phyloP scores from a whole-genome alignment of 805 yeast species.

The Metschnikowia colocasiae region DNA sequence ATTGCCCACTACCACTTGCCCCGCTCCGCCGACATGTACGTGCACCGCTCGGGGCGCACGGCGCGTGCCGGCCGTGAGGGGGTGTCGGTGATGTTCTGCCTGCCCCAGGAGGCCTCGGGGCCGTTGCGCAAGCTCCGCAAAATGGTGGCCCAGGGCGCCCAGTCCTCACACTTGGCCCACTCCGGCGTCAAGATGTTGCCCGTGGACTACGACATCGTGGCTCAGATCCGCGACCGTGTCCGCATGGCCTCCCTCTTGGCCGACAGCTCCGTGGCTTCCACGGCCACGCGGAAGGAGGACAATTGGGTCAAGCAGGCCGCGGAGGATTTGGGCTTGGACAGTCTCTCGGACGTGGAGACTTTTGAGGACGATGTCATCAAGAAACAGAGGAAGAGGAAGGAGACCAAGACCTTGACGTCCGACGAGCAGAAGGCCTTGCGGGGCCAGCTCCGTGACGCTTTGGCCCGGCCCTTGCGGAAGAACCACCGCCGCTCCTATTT shows the following conservation, averaged over 20 bases:
- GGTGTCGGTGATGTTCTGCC: slow-evolving; percentile 89
- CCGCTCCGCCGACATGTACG: slow-evolving; percentile 87
- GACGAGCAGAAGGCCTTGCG: slow-evolving; percentile 46
- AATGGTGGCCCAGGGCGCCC: slow-evolving; percentile 39
- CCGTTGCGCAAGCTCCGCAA: slow-evolving; percentile 74
- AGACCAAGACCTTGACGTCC: slow-evolving; percentile 41
- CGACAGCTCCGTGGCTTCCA: slow-evolving; percentile 59
- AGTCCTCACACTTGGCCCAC: slow-evolving; percentile 30
- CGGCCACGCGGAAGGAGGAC: slow-evolving; percentile 62
- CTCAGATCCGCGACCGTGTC: slow-evolving; percentile 67
- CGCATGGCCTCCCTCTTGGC: slow-evolving; percentile 69
- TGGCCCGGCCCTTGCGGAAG: slow-evolving; percentile 55
- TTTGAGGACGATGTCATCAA: slow-evolving; percentile 64
- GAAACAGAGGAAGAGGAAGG: slow-evolving; percentile 52
- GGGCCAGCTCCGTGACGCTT: slow-evolving; percentile 49
- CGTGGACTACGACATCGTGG: slow-evolving; percentile 68
- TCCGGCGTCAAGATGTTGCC: slow-evolving; percentile 66
- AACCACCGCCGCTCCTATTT: slow-evolving; percentile 67
- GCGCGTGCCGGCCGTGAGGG: slow-evolving; percentile 94
- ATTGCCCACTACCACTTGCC: slow-evolving; percentile 96
- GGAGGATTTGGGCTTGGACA: slow-evolving; percentile 83
- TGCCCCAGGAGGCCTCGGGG: slow-evolving; percentile 91
- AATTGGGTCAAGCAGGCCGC: slow-evolving; percentile 89
- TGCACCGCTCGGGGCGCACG: slow-evolving; percentile 98
- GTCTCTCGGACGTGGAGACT: slow-evolving; percentile 56